A percentile compares a stretch with the other conserved stretches of the same genome.
phyloP scores from a whole-genome alignment of 2,329 filamentous ascomycete species.

The Aspergillus oerlinghausenensis region DNA sequence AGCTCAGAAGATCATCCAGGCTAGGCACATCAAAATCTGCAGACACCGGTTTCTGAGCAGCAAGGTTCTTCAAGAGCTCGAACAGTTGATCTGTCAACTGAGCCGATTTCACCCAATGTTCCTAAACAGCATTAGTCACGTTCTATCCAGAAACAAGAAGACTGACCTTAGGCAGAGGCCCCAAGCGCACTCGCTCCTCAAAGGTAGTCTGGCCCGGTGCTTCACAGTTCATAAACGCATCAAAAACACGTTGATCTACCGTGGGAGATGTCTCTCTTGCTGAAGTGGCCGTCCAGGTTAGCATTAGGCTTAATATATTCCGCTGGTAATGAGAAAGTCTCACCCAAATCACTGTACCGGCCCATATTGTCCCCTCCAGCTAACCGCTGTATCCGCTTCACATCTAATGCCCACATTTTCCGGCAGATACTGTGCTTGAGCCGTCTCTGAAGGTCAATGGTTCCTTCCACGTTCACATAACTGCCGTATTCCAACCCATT shows the following conservation, averaged over 20 bases:
- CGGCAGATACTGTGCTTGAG: constrained; percentile 38
- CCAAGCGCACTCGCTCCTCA: constrained; percentile 35
- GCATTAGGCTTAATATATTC: background rate
- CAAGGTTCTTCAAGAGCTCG: constrained; percentile 27
- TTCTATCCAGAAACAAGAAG: background rate
- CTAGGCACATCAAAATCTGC: constrained; percentile 23
- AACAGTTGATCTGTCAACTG: constrained; percentile 34
- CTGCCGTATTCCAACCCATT: constrained; percentile 39
- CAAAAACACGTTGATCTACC: constrained; percentile 34
- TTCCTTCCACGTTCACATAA: constrained; percentile 42
- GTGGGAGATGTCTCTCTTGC: constrained; percentile 26
- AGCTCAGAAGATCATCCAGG: constrained; percentile 21
- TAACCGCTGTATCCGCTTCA: constrained; percentile 37
- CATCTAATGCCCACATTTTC: constrained; percentile 41
- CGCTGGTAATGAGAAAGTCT: constrained; percentile 9
- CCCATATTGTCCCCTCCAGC: constrained; percentile 33
- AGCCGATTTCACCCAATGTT: constrained; percentile 32
- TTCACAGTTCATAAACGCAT: constrained; percentile 41
- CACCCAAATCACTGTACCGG: constrained; percentile 36
- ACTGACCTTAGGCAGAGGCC: constrained; percentile 36
- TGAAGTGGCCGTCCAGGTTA: constrained; percentile 12
- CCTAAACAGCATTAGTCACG: constrained; percentile 25
- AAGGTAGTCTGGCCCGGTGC: constrained; percentile 28
- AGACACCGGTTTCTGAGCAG: constrained; percentile 28
- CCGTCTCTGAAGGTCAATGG: constrained; percentile 36